Conservation (phyloP, 75 land plant genomes). For the Ceratopteris richardii region DNA sequence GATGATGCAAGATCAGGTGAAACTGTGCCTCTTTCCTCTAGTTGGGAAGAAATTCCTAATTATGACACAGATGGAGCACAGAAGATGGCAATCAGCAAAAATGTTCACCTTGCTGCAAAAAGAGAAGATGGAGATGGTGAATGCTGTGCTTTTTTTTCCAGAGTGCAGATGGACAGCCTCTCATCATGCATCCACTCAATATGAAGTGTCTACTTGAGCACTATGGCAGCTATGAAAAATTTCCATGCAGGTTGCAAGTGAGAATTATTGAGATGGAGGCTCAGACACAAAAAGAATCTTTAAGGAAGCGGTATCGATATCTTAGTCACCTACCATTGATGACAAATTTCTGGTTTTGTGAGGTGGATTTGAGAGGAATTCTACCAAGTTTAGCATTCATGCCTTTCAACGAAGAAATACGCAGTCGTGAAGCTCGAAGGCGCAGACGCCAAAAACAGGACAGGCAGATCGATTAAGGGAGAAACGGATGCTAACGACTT, state of each 20-base stretch:
- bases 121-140: too few relatives aligned
- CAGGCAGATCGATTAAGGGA: background rate
- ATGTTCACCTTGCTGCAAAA: too few relatives aligned
- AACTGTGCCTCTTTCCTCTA: too few relatives aligned
- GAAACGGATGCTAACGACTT: background rate
- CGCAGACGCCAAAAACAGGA: constrained; percentile 64
- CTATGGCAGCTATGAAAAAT: too few relatives aligned
- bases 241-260: constrained; percentile 27
- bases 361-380: constrained; percentile 65
- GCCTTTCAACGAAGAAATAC: constrained; percentile 83
- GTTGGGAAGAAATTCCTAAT: too few relatives aligned
- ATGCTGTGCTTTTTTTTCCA: too few relatives aligned
- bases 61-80: too few relatives aligned
- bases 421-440: constrained; percentile 61
- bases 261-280: constrained; percentile 67
- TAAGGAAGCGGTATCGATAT: constrained; percentile 77
- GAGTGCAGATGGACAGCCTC: too few relatives aligned
- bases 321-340: constrained; percentile 90
- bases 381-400: constrained; percentile 52
- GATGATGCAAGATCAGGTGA: too few relatives aligned
- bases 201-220: too few relatives aligned
- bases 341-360: constrained; percentile 85
- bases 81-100: too few relatives aligned
- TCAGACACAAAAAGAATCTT: constrained; percentile 73
- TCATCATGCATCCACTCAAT: too few relatives aligned